A percentile compares a stretch with the other conserved stretches of the same genome.
These are phyloP conservation scores for Globisporangium camurandrum DNA, from an alignment of 352 stramenopile species.

Conservation along the genomic window DNA sequence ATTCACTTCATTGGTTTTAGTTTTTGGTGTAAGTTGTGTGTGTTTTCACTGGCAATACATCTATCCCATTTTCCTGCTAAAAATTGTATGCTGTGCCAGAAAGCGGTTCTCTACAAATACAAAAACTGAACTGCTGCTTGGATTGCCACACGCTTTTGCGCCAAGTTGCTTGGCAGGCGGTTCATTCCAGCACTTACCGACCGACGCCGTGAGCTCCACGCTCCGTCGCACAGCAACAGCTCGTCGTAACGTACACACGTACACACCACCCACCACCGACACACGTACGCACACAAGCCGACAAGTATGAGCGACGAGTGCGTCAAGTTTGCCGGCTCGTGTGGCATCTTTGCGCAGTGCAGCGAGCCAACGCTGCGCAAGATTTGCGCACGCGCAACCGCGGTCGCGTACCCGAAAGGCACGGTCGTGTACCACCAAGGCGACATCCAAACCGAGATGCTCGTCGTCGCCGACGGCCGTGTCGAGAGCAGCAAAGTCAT, in stretches of 20 bases:
- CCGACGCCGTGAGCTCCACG: conserved; percentile 1
- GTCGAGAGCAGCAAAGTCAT: conserved; percentile 78
- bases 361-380: conserved; percentile 72
- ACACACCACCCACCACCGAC: conserved; percentile 1
- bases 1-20: conserved; percentile 4
- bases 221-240: neutral
- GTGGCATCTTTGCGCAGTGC: conserved; percentile 79
- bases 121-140: neutral
- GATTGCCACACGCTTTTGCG: neutral
- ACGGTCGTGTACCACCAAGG: conserved; percentile 75
- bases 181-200: conserved; percentile 3
- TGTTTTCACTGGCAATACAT: too few relatives aligned
- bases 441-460: conserved; percentile 70
- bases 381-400: conserved; percentile 55
- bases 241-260: too few relatives aligned
- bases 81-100: too few relatives aligned
- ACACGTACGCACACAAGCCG: neutral
- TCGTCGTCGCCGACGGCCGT: conserved; percentile 58
- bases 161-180: conserved; percentile 5
- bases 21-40: neutral
- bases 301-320: conserved; percentile 50
- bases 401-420: conserved; percentile 67
- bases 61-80: too few relatives aligned
- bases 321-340: conserved; percentile 46
- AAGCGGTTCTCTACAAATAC: neutral